Evolutionary conservation across 768 basidiomycete genomes (phyloP).

Genomic region (Kondoa subrosea): DNA sequence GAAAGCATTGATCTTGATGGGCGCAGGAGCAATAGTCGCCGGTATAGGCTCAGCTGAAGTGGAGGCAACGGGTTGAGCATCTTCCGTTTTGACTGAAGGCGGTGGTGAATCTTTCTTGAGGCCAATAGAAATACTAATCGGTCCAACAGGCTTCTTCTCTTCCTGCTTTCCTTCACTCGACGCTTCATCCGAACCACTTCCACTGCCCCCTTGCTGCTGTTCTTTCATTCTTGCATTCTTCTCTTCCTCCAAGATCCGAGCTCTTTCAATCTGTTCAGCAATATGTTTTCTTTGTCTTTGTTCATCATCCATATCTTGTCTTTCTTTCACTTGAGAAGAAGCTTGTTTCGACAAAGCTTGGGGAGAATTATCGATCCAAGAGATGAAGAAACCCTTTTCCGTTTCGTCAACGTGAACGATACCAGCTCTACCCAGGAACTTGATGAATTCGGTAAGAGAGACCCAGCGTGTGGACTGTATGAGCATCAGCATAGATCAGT

Average conservation of each 20-base stretch:
- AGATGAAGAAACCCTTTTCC: slow-evolving; percentile 94
- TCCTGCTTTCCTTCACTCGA: background rate
- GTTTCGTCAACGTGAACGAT: slow-evolving; percentile 89
- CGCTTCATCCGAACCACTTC: slow-evolving; percentile 1
- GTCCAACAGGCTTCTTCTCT: slow-evolving; percentile 5
- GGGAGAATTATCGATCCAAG: slow-evolving; percentile 93
- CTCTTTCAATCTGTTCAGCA: slow-evolving; percentile 83
- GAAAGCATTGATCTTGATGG: slow-evolving; percentile 48
- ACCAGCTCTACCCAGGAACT: slow-evolving; percentile 69
- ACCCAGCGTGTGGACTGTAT: slow-evolving; percentile 50
- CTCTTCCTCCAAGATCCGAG: slow-evolving; percentile 31
- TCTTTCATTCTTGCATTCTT: slow-evolving; percentile 2
- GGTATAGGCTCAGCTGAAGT: slow-evolving; percentile 21
- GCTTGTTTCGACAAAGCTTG: slow-evolving; percentile 85
- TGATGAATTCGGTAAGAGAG: slow-evolving; percentile 85
- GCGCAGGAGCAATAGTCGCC: slow-evolving; percentile 18
- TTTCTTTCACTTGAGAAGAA: slow-evolving; percentile 76
- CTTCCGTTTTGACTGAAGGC: slow-evolving; percentile 23
- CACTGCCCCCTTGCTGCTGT: slow-evolving; percentile 4
- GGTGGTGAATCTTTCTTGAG: slow-evolving; percentile 21
- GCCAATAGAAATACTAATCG: slow-evolving; percentile 18
- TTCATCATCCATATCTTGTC: slow-evolving; percentile 79
- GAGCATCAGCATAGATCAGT: background rate
- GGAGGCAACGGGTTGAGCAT: slow-evolving; percentile 31
- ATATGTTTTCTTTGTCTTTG: slow-evolving; percentile 78